phyloP scores from a whole-genome alignment of 78 protist species.

The Dictyostelium purpureum region DNA sequence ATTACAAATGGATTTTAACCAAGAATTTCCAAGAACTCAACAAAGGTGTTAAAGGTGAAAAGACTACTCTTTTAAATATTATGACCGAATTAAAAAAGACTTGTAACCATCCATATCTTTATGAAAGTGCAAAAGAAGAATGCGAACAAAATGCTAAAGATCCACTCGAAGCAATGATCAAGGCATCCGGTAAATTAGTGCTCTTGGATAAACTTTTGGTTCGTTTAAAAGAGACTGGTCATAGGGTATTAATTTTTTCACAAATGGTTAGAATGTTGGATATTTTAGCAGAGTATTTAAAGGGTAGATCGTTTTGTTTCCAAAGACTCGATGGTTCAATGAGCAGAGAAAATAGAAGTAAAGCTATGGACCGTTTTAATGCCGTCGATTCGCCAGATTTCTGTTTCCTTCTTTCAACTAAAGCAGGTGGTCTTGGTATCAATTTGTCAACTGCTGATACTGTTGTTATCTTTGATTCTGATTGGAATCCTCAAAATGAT shows the following conservation, averaged over 20 bases:
- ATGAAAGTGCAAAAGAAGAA: conserved; percentile 83
- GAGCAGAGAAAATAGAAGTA: conserved; percentile 78
- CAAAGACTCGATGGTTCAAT: conserved; percentile 95
- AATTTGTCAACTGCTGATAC: conserved; percentile 94
- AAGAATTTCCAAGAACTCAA: conserved; percentile 78
- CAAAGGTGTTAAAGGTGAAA: conserved; percentile 57
- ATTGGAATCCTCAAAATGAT: conserved; percentile 93
- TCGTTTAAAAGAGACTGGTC: conserved; percentile 89
- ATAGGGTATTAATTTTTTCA: conserved; percentile 95
- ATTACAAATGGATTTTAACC: conserved; percentile 84
- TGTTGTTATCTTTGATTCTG: conserved; percentile 92
- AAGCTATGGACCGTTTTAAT: conserved; percentile 96
- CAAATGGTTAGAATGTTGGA: conserved; percentile 96
- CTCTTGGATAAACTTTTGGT: conserved; percentile 92
- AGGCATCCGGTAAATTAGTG: conserved; percentile 87
- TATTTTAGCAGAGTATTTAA: conserved; percentile 90
- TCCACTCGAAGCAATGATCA: conserved; percentile 69
- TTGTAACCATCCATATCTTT: conserved; percentile 96
- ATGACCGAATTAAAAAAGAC: conserved; percentile 95
- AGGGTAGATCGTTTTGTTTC: conserved; percentile 82
- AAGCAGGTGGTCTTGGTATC: conserved; percentile 96
- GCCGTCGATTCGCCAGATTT: conserved; percentile 87
- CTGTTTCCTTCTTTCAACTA: conserved; percentile 94
- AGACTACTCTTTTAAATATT: conserved; percentile 88
- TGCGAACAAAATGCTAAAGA: background rate